Base-by-base conservation (phyloP, 768 basidiomycete genomes). In the Leccinellum albellum region DNA sequence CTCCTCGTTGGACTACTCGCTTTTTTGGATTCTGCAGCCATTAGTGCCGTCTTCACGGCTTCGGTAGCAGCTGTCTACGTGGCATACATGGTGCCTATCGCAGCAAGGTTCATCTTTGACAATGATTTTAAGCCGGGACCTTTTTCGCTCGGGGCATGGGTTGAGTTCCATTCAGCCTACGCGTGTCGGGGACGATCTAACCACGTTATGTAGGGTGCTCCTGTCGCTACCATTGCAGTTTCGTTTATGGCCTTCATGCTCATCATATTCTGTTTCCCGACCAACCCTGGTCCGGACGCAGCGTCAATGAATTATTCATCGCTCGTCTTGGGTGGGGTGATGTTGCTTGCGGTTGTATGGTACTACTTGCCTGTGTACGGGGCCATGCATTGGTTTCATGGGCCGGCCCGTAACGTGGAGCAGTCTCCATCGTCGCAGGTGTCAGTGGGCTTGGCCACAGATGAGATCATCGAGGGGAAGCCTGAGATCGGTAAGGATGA, bases 311-410 rank as follows among this genome's bases (percentile, higher is more conserved):
- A 90, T 67, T 90, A 90, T 61, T 79, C 83, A 0, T 75, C 84
- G 28, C 82, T 86, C 23, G 86, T 91, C 3, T 73, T 83, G 8
- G 82, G 82, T 0, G 85, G 83, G 2, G 78, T 83, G 3, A 69
- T 88, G 55, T 40, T 76, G 6, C 76, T 89, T 20, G 79, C 84
- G 6, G 61, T 84, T 6, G 56, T 73, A 0, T 89, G 83, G 75
- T 91, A 84, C 69, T 89, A 83, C 73, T 78, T 85, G 67, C 86
- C 86, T 0, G 73, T 74, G 23, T 87, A 88, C 57, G 88, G 89
- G 5, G 88, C 87, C 10, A 72, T 78, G 12, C 71, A 85, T 63
- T 88, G 87, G 87, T 89, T 89, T 66, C 79, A 69, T 20, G 87
- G 87, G 0, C 87, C 87, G 1, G 70, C 82, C 9, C 60, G 69